Percentiles rank a stretch among this genome's conserved stretches.
Evolutionary conservation across 371 early-diverging fungal species (phyloP).

Genomic region (Mortierella sp.): DNA sequence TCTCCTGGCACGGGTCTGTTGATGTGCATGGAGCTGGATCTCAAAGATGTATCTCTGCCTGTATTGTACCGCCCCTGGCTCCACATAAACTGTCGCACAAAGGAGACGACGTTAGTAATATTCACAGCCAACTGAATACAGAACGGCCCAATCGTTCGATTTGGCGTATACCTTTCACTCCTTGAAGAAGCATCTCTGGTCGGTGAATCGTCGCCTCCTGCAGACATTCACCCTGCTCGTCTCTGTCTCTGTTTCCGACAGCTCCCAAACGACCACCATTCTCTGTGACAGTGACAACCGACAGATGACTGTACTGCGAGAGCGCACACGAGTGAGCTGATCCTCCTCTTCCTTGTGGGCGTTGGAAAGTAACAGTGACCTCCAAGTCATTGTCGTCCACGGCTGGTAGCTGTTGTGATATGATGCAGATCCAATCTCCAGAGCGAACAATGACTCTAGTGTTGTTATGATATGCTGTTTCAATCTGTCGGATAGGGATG

Average conservation of each 20-base stretch:
- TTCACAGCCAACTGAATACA: too few relatives aligned
- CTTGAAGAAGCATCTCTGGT: slow-evolving; percentile 20
- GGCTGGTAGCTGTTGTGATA: background rate
- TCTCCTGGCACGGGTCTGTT: background rate
- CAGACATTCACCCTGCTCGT: background rate
- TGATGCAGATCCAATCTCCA: background rate
- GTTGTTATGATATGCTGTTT: background rate
- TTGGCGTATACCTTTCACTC: slow-evolving; percentile 25
- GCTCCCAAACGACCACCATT: background rate
- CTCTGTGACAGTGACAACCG: background rate
- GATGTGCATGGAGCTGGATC: background rate
- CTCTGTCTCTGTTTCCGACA: too few relatives aligned
- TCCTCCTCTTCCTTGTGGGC: background rate
- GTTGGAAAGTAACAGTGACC: background rate
- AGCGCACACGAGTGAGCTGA: background rate
- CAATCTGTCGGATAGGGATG: background rate
- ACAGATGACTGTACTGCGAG: background rate
- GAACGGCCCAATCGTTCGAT: too few relatives aligned
- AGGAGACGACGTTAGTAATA: background rate
- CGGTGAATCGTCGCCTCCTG: slow-evolving; percentile 20
- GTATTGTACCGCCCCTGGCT: slow-evolving; percentile 17
- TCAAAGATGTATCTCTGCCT: slow-evolving; percentile 13
- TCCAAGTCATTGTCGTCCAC: background rate
- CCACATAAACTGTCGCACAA: slow-evolving; percentile 22
- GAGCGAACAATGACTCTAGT: background rate